Evolutionary conservation across 2,329 filamentous ascomycete genomes (phyloP).

Genomic region (Fusarium avenaceum): DNA sequence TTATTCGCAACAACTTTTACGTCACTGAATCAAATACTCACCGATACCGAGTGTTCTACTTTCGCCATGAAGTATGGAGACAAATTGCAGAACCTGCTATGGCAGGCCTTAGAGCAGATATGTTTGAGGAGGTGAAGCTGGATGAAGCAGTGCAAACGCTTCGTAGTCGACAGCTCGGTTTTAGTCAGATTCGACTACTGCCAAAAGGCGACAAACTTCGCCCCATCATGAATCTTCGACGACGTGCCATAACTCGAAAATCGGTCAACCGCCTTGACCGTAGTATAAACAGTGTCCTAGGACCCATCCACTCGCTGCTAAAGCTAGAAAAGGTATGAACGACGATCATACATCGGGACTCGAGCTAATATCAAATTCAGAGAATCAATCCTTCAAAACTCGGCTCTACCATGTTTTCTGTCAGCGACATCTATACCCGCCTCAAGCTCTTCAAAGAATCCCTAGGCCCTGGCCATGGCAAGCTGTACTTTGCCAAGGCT

Average conservation of each 20-base stretch:
- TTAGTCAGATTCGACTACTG: constrained; percentile 82
- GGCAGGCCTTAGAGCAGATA: constrained; percentile 72
- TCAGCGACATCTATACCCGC: constrained; percentile 81
- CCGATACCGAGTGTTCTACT: constrained; percentile 88
- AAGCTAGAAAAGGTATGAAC: constrained; percentile 78
- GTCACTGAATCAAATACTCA: constrained; percentile 90
- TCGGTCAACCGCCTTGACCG: constrained; percentile 74
- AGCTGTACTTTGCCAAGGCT: constrained; percentile 89
- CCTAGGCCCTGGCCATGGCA: constrained; percentile 56
- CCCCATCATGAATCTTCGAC: constrained; percentile 88
- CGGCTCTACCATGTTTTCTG: constrained; percentile 85
- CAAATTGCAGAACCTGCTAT: constrained; percentile 81
- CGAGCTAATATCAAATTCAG: constrained; percentile 47
- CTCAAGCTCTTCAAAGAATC: constrained; percentile 76
- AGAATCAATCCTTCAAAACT: constrained; percentile 68
- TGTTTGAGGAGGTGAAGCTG: constrained; percentile 82
- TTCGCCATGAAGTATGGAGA: constrained; percentile 93
- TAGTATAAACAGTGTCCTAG: constrained; percentile 67
- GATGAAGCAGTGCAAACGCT: constrained; percentile 70
- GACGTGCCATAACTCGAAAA: constrained; percentile 66
- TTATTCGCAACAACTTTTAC: constrained; percentile 90
- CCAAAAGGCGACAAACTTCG: constrained; percentile 84
- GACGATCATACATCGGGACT: neutral
- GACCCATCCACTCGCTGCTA: constrained; percentile 81
- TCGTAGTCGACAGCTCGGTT: constrained; percentile 75